These are phyloP conservation scores for Trichoderma endophyticum DNA, from an alignment of 2,329 filamentous ascomycete species.

Conservation along the genomic window DNA sequence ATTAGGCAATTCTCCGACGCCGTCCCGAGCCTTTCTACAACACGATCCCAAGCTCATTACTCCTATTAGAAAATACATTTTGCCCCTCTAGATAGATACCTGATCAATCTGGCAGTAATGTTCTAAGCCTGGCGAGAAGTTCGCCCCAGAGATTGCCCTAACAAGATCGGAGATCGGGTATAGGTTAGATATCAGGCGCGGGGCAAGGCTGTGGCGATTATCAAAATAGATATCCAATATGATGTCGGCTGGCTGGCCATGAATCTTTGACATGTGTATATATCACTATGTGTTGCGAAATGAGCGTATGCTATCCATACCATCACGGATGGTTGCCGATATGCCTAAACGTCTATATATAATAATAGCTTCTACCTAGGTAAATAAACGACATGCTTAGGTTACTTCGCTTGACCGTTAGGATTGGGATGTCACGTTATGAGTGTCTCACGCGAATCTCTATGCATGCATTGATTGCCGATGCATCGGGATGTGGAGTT, in stretches of 20 bases:
- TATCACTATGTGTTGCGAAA: neutral
- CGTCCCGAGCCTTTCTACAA: too few species aligned
- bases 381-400: neutral
- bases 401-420: neutral
- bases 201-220: neutral
- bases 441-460: neutral
- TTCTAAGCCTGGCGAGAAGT: neutral
- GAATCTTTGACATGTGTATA: too few species aligned
- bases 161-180: neutral
- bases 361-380: neutral
- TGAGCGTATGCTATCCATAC: neutral
- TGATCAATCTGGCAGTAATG: neutral
- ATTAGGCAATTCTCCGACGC: too few species aligned
- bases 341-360: neutral
- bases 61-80: neutral
- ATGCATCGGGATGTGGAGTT: neutral
- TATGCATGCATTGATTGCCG: neutral
- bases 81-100: neutral
- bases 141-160: neutral
- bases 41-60: neutral
- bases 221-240: neutral
- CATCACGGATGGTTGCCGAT: neutral
- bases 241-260: too few species aligned
- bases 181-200: neutral
- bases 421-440: neutral